These are phyloP conservation scores for Suillus variegatus DNA, from an alignment of 768 basidiomycete genomes.

Conservation along the genomic window DNA sequence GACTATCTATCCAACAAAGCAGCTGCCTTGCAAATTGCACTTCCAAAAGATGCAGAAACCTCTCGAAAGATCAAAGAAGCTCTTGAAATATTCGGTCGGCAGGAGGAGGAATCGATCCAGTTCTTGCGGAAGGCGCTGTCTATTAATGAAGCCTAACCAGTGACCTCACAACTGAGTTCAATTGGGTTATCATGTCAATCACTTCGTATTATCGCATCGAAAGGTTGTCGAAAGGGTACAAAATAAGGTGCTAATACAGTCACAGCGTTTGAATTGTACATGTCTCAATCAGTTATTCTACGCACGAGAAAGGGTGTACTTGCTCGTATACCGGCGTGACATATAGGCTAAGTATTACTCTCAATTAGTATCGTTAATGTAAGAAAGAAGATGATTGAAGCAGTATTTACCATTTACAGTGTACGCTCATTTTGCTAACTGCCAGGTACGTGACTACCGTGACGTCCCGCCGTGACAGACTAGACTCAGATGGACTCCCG, in stretches of 20 bases:
- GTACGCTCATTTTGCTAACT: not conserved
- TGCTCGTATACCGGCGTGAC: too few relatives aligned
- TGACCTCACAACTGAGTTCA: not conserved
- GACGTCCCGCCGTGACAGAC: not conserved
- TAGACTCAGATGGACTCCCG: not conserved
- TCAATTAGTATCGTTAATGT: too few relatives aligned
- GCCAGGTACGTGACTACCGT: not conserved
- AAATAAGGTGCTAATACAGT: not conserved
- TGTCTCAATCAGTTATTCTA: not conserved
- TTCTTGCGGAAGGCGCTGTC: slow-evolving; percentile 17
- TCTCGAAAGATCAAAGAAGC: slow-evolving; percentile 48
- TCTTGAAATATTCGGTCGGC: slow-evolving; percentile 43
- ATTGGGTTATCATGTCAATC: not conserved
- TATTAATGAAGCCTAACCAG: not conserved
- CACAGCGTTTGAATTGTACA: not conserved
- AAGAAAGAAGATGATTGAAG: not conserved
- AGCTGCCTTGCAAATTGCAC: slow-evolving; percentile 35
- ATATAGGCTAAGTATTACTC: too few relatives aligned
- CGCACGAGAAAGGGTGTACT: not conserved
- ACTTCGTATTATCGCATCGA: not conserved
- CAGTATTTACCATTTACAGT: not conserved
- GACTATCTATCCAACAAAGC: slow-evolving; percentile 40
- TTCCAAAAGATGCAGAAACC: slow-evolving; percentile 39
- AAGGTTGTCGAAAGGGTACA: not conserved
- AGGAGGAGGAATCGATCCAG: slow-evolving; percentile 42